These are phyloP conservation scores for Magnaporthales sp. DNA, from an alignment of 2,329 filamentous ascomycete genomes.

Conservation along the genomic window DNA sequence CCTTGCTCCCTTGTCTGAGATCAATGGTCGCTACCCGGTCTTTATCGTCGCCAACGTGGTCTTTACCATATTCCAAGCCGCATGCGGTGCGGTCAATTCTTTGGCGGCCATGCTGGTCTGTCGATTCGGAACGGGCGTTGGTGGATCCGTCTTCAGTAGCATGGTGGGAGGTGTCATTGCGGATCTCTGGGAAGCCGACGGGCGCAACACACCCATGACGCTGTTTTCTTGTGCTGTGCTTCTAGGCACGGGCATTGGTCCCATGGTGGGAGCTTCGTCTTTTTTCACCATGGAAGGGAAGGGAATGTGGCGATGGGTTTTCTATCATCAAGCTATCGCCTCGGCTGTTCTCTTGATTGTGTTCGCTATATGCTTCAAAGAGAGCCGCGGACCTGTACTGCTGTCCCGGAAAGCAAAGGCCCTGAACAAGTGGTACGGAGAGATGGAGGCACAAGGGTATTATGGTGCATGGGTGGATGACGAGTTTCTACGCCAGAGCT, in stretches of 20 bases:
- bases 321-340: conserved; percentile 74
- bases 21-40: conserved; percentile 78
- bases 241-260: conserved; percentile 71
- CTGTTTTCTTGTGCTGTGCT: conserved; percentile 75
- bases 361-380: conserved; percentile 64
- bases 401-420: conserved; percentile 64
- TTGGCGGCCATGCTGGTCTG: conserved; percentile 67
- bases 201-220: conserved; percentile 84
- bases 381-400: conserved; percentile 75
- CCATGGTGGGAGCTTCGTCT: conserved; percentile 50
- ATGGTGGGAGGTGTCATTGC: conserved; percentile 90
- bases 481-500: conserved; percentile 1
- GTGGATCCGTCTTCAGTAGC: conserved; percentile 70
- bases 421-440: conserved; percentile 73
- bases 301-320: conserved; percentile 70
- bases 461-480: conserved; percentile 34
- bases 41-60: conserved; percentile 67
- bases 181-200: conserved; percentile 71
- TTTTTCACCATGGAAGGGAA: conserved; percentile 45
- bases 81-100: conserved; percentile 61
- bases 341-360: conserved; percentile 54
- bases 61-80: conserved; percentile 62
- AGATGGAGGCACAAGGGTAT: conserved; percentile 57
- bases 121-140: conserved; percentile 70
- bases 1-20: conserved; percentile 78